phyloP scores from a whole-genome alignment of 148 eudicot species.

The Tetragonia tetragonoides region DNA sequence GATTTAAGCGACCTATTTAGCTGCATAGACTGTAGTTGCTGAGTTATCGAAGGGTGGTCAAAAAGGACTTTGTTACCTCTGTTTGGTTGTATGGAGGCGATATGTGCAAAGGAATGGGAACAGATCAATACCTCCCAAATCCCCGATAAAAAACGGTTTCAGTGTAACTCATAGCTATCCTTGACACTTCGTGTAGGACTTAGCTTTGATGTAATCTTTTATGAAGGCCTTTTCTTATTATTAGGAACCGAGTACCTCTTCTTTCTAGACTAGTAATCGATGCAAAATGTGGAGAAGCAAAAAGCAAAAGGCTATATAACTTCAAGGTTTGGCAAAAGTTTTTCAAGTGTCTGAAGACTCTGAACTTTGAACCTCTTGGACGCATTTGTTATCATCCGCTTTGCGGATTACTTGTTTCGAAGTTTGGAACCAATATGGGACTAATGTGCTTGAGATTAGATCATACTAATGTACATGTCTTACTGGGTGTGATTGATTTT shows the following conservation, averaged over 20 bases:
- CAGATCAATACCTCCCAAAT: background rate
- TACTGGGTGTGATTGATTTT: background rate
- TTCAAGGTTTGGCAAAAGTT: background rate
- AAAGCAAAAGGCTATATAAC: background rate
- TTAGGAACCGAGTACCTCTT: no score
- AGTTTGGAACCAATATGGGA: background rate
- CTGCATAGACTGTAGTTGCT: background rate
- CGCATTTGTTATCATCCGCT: background rate
- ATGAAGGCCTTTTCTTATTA: background rate
- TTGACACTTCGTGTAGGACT: background rate
- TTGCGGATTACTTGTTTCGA: background rate
- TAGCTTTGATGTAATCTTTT: background rate
- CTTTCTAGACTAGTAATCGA: background rate
- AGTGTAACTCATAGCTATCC: background rate
- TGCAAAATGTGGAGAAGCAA: background rate
- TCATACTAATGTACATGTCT: background rate
- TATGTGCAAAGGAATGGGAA: background rate
- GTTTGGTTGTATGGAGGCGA: background rate
- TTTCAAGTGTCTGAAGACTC: no score
- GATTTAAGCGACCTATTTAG: background rate
- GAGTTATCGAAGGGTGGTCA: background rate
- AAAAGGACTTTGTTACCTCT: background rate
- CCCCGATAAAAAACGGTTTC: background rate
- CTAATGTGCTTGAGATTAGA: background rate
- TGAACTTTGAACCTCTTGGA: background rate